phyloP scores from a whole-genome alignment of 2,329 filamentous ascomycete species.

The Colletotrichum sp. region DNA sequence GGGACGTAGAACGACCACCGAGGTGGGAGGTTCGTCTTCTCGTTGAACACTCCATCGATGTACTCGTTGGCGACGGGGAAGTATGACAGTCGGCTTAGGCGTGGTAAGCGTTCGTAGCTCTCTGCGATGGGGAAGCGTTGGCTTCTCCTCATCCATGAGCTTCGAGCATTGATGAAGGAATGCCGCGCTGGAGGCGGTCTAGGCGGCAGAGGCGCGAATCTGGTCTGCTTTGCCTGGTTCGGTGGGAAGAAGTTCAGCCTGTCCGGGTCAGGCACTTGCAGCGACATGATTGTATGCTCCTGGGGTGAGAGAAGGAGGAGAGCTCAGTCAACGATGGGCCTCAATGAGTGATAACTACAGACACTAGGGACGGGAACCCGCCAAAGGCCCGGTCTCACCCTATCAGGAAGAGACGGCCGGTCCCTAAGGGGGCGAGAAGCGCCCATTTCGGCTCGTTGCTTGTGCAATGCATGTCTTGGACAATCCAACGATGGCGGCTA shows the following conservation, averaged over 20 bases:
- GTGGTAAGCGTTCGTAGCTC: background rate
- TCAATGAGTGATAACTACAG: constrained; percentile 15
- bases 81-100: constrained; percentile 15
- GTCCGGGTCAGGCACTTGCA: constrained; percentile 12
- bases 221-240: constrained; percentile 12
- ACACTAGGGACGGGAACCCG: background rate
- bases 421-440: background rate
- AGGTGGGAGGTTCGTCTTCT: constrained; percentile 21
- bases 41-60: constrained; percentile 23
- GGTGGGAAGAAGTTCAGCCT: constrained; percentile 5
- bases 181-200: background rate
- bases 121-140: background rate
- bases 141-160: constrained; percentile 19
- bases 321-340: constrained; percentile 5
- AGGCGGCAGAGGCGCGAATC: constrained; percentile 15
- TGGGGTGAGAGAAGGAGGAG: background rate
- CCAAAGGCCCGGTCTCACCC: background rate
- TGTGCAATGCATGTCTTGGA: constrained; percentile 7
- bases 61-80: constrained; percentile 20
- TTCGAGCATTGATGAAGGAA: constrained; percentile 2
- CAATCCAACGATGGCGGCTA: background rate
- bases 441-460: constrained; percentile 3
- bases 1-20: constrained; percentile 23
- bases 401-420: background rate
- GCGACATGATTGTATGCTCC: constrained; percentile 6